Conservation (phyloP, 495 filamentous ascomycete species). For the Venustampulla echinocandica region DNA sequence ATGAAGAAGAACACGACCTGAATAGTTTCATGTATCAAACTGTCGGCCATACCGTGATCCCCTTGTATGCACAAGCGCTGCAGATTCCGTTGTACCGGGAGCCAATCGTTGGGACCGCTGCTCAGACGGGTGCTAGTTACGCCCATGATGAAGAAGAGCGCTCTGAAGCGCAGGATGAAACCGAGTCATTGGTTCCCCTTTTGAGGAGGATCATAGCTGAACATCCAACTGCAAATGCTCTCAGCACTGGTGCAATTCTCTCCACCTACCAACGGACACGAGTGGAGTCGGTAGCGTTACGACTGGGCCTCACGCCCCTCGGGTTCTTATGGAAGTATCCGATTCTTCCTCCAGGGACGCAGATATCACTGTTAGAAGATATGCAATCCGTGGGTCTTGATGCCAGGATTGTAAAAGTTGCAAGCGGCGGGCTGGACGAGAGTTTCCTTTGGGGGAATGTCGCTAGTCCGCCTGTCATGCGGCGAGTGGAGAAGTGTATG, state of each 20-base stretch:
- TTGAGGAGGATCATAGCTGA: constrained; percentile 49
- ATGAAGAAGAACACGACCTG: constrained; percentile 54
- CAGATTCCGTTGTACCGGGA: constrained; percentile 27
- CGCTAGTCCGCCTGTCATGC: constrained; percentile 39
- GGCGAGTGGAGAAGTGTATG: constrained; percentile 52
- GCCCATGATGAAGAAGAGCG: not conserved
- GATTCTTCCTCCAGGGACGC: constrained; percentile 42
- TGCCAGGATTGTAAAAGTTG: constrained; percentile 86
- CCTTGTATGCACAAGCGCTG: constrained; percentile 71
- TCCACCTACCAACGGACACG: constrained; percentile 92
- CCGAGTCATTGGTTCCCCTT: constrained; percentile 73
- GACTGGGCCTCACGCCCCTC: constrained; percentile 70
- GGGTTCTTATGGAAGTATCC: constrained; percentile 90
- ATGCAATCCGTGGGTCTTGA: constrained; percentile 72
- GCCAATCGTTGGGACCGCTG: constrained; percentile 40
- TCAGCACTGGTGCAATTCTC: constrained; percentile 86
- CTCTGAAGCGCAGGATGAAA: constrained; percentile 54
- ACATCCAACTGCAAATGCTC: constrained; percentile 72
- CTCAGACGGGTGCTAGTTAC: constrained; percentile 20
- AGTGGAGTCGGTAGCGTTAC: constrained; percentile 75
- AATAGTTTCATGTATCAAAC: constrained; percentile 99
- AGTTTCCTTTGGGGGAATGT: constrained; percentile 79
- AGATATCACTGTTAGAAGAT: constrained; percentile 54
- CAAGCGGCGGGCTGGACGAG: constrained; percentile 80
- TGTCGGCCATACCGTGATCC: constrained; percentile 79